A percentile compares a stretch with the other conserved stretches of the same genome.
phyloP scores from a whole-genome alignment of 176 grass and related monocot genomes.

The Phyllostachys edulis region DNA sequence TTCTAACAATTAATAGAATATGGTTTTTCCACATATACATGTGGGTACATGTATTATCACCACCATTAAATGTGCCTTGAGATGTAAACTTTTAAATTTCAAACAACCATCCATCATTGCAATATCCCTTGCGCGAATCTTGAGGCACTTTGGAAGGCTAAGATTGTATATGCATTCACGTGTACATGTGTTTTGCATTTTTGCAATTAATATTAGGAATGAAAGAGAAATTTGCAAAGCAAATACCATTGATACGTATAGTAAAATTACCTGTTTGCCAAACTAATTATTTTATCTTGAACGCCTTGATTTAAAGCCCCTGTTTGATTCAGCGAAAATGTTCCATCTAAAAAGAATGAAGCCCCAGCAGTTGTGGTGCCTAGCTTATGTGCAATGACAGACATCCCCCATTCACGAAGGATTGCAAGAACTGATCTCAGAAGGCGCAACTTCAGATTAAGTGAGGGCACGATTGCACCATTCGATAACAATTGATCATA shows the following conservation, averaged over 20 bases:
- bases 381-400: constrained; percentile 61
- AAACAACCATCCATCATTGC: too few species aligned
- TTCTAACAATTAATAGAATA: constrained; percentile 3
- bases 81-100: too few species aligned
- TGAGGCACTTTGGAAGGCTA: too few species aligned
- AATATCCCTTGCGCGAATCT: too few species aligned
- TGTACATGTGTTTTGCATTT: background rate
- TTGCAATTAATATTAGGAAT: background rate
- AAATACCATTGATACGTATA: background rate
- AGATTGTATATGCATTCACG: too few species aligned
- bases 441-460: constrained; percentile 79
- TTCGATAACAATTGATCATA: constrained; percentile 94
- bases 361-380: constrained; percentile 56
- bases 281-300: constrained; percentile 87
- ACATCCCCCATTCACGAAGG: constrained; percentile 81
- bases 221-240: background rate
- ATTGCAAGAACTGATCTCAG: constrained; percentile 78
- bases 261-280: constrained; percentile 66
- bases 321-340: constrained; percentile 66
- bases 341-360: constrained; percentile 61
- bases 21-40: too few species aligned
- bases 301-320: constrained; percentile 51
- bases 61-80: too few species aligned
- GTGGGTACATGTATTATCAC: too few species aligned
- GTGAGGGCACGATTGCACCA: constrained; percentile 70